phyloP scores from a whole-genome alignment of 2,329 filamentous ascomycete species.

The Exophiala aquamarina region DNA sequence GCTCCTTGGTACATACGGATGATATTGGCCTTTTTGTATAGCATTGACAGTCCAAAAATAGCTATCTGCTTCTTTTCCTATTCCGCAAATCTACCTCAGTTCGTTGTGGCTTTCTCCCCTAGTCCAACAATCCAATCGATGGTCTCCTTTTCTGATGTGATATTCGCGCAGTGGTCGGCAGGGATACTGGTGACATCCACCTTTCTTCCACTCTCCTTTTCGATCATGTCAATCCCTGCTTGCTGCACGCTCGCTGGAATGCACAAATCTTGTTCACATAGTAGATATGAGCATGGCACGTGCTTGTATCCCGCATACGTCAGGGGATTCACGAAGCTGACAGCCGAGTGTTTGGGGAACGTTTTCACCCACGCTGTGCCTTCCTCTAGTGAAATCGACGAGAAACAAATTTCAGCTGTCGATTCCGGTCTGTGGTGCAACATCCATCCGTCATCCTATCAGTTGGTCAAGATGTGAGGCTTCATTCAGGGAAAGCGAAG shows the following conservation, averaged over 20 bases:
- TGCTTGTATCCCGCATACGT: constrained; percentile 37
- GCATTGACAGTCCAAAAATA: no score
- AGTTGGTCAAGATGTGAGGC: neutral
- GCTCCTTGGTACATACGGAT: no score
- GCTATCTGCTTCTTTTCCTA: no score
- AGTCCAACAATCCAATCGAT: constrained; percentile 18
- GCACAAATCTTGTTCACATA: constrained; percentile 33
- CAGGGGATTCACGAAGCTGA: constrained; percentile 32
- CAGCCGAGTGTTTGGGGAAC: constrained; percentile 30
- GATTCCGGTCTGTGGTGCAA: constrained; percentile 5
- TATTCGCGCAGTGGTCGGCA: constrained; percentile 33
- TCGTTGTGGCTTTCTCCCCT: no score
- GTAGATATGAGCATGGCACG: constrained; percentile 36
- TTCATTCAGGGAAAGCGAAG: no score
- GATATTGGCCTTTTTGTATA: no score
- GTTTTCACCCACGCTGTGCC: constrained; percentile 22
- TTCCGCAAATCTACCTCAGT: no score
- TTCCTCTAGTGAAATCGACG: constrained; percentile 14
- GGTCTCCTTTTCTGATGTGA: constrained; percentile 27
- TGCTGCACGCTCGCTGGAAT: constrained; percentile 32
- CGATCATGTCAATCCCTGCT: constrained; percentile 32
- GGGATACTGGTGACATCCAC: constrained; percentile 35
- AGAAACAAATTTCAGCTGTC: constrained; percentile 6
- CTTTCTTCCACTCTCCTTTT: constrained; percentile 32
- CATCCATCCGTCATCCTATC: constrained; percentile 24